phyloP scores from a whole-genome alignment of 2,329 filamentous ascomycete species.

The Cercospora citrullina region DNA sequence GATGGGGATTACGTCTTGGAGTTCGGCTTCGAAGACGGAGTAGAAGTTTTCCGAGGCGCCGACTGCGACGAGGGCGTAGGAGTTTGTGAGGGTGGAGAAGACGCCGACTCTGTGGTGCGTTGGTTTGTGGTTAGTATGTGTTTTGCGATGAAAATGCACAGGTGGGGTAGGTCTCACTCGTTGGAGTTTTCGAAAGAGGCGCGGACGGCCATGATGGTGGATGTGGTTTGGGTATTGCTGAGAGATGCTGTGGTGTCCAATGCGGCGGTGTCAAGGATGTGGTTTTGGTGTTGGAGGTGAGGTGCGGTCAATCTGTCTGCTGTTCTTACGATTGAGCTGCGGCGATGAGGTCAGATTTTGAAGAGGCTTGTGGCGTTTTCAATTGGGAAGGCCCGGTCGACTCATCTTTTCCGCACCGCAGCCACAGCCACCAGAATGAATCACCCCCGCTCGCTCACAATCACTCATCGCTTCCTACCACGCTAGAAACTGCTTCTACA shows the following conservation, averaged over 20 bases:
- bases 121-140: slow-evolving; percentile 1
- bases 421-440: not conserved
- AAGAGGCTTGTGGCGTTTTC: slow-evolving; percentile 3
- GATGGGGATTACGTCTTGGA: slow-evolving; percentile 96
- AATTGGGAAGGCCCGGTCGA: slow-evolving; percentile 3
- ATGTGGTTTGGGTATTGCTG: slow-evolving; percentile 17
- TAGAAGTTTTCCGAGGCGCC: slow-evolving; percentile 99
- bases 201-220: slow-evolving; percentile 53
- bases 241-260: slow-evolving; percentile 8
- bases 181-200: slow-evolving; percentile 84
- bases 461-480: not conserved
- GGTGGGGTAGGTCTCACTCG: slow-evolving; percentile 58
- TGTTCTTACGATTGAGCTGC: not conserved
- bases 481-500: not conserved
- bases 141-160: slow-evolving; percentile 23
- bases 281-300: not conserved
- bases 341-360: slow-evolving; percentile 7
- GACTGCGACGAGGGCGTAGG: slow-evolving; percentile 89
- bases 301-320: not conserved
- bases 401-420: slow-evolving; percentile 6
- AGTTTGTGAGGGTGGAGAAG: slow-evolving; percentile 95
- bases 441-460: not conserved
- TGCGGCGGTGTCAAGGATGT: slow-evolving; percentile 4
- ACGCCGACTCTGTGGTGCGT: slow-evolving; percentile 76
- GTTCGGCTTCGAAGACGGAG: slow-evolving; percentile 95